A percentile compares a stretch with the other conserved stretches of the same genome.
These are phyloP conservation scores for Pseudonectria buxi DNA, from an alignment of 2,329 filamentous ascomycete species.

Conservation along the genomic window DNA sequence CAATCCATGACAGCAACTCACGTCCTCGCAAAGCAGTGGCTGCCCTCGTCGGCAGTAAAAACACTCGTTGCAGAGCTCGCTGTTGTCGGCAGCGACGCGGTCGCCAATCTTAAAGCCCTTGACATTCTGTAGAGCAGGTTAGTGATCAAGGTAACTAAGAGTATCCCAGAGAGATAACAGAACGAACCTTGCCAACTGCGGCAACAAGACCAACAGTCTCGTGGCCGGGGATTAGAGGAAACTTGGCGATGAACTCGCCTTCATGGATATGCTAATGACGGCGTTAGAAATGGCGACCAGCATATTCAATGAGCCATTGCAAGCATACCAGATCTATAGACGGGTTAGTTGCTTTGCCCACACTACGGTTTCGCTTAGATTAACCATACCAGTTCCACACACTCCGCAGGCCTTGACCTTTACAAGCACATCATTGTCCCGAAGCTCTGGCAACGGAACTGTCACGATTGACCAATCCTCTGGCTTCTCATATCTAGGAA, in stretches of 20 bases:
- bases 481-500: constrained; percentile 51
- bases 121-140: constrained; percentile 36
- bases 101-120: constrained; percentile 55
- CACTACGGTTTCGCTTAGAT: no score
- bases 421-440: constrained; percentile 54
- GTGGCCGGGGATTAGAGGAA: constrained; percentile 61
- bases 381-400: constrained; percentile 47
- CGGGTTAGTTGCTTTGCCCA: constrained; percentile 19
- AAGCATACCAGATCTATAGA: constrained; percentile 32
- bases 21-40: constrained; percentile 59
- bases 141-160: constrained; percentile 1
- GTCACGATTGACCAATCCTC: constrained; percentile 54
- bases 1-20: constrained; percentile 10
- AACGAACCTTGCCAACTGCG: constrained; percentile 39
- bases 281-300: no score
- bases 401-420: constrained; percentile 64
- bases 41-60: constrained; percentile 67
- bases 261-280: constrained; percentile 51
- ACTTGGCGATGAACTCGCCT: constrained; percentile 59
- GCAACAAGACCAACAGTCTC: constrained; percentile 62
- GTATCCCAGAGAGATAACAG: constrained; percentile 1
- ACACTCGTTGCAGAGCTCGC: constrained; percentile 63
- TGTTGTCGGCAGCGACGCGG: constrained; percentile 57
- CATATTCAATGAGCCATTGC: no score
- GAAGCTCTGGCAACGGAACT: constrained; percentile 54